These are phyloP conservation scores for Alternaria postmessia DNA, from an alignment of 2,329 filamentous ascomycete species.

Conservation along the genomic window DNA sequence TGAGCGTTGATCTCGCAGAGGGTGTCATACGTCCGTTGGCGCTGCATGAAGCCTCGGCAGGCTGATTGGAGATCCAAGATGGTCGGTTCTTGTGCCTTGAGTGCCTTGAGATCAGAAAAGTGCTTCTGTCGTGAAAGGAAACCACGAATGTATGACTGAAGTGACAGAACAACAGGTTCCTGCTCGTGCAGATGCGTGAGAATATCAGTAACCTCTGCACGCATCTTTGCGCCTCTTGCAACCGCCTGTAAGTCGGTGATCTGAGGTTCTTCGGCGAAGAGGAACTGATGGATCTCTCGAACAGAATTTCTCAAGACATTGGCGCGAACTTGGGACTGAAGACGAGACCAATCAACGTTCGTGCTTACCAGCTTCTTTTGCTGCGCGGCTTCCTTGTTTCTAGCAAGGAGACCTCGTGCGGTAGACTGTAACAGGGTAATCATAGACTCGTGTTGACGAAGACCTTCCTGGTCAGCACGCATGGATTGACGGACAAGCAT, in stretches of 20 bases:
- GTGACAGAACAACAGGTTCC: slow-evolving; percentile 53
- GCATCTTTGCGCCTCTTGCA: slow-evolving; percentile 47
- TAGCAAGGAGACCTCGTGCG: slow-evolving; percentile 61
- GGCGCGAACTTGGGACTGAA: slow-evolving; percentile 59
- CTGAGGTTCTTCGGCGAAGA: slow-evolving; percentile 41
- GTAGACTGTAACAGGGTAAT: slow-evolving; percentile 69
- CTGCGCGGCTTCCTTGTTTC: slow-evolving; percentile 52
- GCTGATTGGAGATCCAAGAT: slow-evolving; percentile 72
- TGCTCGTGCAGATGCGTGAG: slow-evolving; percentile 55
- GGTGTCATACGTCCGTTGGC: slow-evolving; percentile 68
- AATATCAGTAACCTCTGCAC: slow-evolving; percentile 42
- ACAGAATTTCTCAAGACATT: slow-evolving; percentile 42
- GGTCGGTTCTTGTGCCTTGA: slow-evolving; percentile 65
- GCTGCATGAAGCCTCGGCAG: slow-evolving; percentile 70
- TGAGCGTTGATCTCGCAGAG: slow-evolving; percentile 75
- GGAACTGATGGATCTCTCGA: slow-evolving; percentile 41
- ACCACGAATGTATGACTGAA: slow-evolving; percentile 64
- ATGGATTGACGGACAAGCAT: slow-evolving; percentile 50
- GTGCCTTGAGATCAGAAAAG: slow-evolving; percentile 57
- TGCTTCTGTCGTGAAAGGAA: slow-evolving; percentile 56
- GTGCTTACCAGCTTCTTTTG: slow-evolving; percentile 53
- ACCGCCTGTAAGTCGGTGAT: slow-evolving; percentile 53
- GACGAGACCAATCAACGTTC: slow-evolving; percentile 50
- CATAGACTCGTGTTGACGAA: slow-evolving; percentile 51
- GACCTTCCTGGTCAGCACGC: slow-evolving; percentile 44